Evolutionary conservation across 176 grass and related monocot species (phyloP).

Genomic region (Aegilops longissima): DNA sequence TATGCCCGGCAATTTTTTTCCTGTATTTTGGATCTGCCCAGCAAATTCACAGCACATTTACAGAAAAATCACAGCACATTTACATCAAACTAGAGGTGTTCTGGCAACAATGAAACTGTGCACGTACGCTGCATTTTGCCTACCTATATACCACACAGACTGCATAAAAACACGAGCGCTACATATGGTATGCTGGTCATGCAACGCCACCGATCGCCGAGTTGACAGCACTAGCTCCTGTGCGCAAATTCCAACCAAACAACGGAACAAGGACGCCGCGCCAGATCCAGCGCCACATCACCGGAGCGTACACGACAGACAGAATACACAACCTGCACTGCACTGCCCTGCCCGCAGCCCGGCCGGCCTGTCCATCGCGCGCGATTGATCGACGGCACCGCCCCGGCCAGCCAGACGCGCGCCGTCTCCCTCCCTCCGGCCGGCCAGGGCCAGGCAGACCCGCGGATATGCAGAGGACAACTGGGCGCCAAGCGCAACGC

Average conservation of each 20-base stretch:
- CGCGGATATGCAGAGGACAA: constrained; percentile 36
- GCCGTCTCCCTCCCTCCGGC: not conserved
- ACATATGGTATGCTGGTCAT: not conserved
- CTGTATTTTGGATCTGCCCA: no score
- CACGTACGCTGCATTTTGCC: no score
- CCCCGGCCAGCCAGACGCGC: not conserved
- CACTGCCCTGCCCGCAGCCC: not conserved
- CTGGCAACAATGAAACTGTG: no score
- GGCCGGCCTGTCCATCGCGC: not conserved
- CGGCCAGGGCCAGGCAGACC: not conserved
- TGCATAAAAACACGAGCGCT: not conserved
- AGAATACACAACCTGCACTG: not conserved
- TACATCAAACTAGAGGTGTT: no score
- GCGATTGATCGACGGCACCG: not conserved
- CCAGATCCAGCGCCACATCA: not conserved
- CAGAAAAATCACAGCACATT: no score
- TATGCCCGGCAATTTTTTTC: no score
- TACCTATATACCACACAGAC: no score
- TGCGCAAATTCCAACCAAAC: not conserved
- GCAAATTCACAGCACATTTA: no score
- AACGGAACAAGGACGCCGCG: not conserved
- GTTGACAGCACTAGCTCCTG: not conserved
- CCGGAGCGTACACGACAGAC: not conserved
- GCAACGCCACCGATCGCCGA: not conserved
- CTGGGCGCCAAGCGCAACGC: constrained; percentile 48